Percentiles rank a stretch among this genome's conserved stretches.
Evolutionary conservation across 2,329 filamentous ascomycete species (phyloP).

Genomic region (Alternaria arbusti): DNA sequence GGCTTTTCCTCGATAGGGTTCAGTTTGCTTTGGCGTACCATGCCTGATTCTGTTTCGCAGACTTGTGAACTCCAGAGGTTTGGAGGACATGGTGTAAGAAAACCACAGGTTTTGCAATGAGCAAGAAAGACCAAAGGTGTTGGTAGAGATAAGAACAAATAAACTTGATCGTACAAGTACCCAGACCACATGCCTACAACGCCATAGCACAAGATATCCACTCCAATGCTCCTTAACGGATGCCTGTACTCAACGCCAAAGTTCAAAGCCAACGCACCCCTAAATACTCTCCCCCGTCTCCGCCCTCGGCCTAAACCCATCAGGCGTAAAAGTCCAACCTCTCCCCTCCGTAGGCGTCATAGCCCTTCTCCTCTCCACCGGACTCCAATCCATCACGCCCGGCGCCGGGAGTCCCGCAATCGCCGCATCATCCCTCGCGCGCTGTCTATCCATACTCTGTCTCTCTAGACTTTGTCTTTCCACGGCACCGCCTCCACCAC

Average conservation of each 20-base stretch:
- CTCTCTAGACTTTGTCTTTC: background rate
- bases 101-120: background rate
- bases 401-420: slow-evolving; percentile 39
- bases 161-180: background rate
- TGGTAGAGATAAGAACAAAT: background rate
- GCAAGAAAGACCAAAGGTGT: background rate
- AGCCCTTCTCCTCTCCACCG: slow-evolving; percentile 45
- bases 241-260: background rate
- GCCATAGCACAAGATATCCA: background rate
- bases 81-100: background rate
- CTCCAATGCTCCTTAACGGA: background rate
- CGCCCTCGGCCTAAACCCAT: slow-evolving; percentile 43
- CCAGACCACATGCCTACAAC: background rate
- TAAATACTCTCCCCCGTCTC: slow-evolving; percentile 44
- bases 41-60: background rate
- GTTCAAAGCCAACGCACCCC: background rate
- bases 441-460: slow-evolving; percentile 10
- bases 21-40: background rate
- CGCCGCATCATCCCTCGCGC: slow-evolving; percentile 44
- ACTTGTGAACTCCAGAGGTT: background rate
- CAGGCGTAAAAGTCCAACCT: slow-evolving; percentile 36
- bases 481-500: background rate
- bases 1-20: background rate
- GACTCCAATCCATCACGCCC: slow-evolving; percentile 49
- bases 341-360: slow-evolving; percentile 49